Percentiles rank a stretch among this genome's conserved stretches.
These are phyloP conservation scores for Fusarium brevicatenulatum DNA, from an alignment of 2,329 filamentous ascomycete species.

Conservation along the genomic window DNA sequence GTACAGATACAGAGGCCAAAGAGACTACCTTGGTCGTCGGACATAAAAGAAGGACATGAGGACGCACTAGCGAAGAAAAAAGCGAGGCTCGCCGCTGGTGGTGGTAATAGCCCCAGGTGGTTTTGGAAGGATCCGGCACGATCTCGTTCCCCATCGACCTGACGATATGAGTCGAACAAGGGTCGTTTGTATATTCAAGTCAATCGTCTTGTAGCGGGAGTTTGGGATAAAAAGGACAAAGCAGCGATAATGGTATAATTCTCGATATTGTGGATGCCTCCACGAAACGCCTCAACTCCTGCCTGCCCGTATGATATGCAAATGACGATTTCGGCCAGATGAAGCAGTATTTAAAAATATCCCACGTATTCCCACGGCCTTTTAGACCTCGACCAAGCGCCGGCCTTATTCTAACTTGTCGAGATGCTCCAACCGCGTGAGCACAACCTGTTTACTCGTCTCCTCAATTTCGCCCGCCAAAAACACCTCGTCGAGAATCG, in stretches of 20 bases:
- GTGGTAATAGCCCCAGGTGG: not conserved
- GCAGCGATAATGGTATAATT: constrained; percentile 31
- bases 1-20: not conserved
- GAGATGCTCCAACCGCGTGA: constrained; percentile 92
- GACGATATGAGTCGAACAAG: not conserved
- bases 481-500: constrained; percentile 98
- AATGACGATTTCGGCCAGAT: constrained; percentile 2
- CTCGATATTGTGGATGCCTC: constrained; percentile 14
- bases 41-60: not conserved
- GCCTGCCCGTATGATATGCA: constrained; percentile 30
- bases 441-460: constrained; percentile 96
- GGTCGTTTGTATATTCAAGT: not conserved
- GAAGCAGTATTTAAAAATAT: not conserved
- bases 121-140: not conserved
- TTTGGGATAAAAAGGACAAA: not conserved
- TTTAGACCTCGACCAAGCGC: not conserved
- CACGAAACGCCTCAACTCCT: constrained; percentile 36
- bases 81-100: not conserved
- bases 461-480: constrained; percentile 98
- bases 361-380: not conserved
- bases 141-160: not conserved
- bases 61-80: not conserved
- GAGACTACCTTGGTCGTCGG: not conserved
- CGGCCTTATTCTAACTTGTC: constrained; percentile 85
- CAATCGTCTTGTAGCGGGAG: not conserved